Conservation (phyloP, 2,329 filamentous ascomycete genomes). For the Fusarium tuaranense region DNA sequence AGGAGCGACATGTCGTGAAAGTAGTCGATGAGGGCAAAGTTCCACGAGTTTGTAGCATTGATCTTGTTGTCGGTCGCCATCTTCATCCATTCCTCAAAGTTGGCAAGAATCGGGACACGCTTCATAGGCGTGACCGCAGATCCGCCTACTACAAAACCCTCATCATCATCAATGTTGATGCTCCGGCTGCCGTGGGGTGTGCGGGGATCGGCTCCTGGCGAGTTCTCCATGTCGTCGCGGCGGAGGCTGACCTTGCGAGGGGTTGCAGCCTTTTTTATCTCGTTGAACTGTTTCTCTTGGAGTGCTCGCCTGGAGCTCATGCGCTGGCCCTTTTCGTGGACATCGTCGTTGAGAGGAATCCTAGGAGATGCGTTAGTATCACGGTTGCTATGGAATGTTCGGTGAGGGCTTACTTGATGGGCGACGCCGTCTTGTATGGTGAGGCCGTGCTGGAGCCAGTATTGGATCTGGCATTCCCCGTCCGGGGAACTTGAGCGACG, state of each 20-base stretch:
- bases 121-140: constrained; percentile 93
- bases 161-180: constrained; percentile 61
- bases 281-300: constrained; percentile 91
- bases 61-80: constrained; percentile 99
- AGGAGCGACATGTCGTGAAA: constrained; percentile 99
- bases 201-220: constrained; percentile 65
- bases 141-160: constrained; percentile 75
- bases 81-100: constrained; percentile 99
- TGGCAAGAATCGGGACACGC: constrained; percentile 93
- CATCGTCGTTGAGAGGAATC: constrained; percentile 97
- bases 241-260: constrained; percentile 72
- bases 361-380: constrained; percentile 57
- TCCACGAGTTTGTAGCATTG: constrained; percentile 98
- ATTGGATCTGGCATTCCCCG: constrained; percentile 59
- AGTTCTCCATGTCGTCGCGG: constrained; percentile 69
- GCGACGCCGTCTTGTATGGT: constrained; percentile 68
- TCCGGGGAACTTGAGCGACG: constrained; percentile 66
- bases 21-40: constrained; percentile 99
- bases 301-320: constrained; percentile 88
- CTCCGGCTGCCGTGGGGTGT: constrained; percentile 60
- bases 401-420: constrained; percentile 62
- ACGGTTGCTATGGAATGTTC: constrained; percentile 20
- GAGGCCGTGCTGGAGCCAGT: constrained; percentile 62
- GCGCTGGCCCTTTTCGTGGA: constrained; percentile 88
- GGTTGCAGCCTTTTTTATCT: constrained; percentile 81